These are phyloP conservation scores for Colletotrichum viniferum DNA, from an alignment of 2,329 filamentous ascomycete species.

Conservation along the genomic window DNA sequence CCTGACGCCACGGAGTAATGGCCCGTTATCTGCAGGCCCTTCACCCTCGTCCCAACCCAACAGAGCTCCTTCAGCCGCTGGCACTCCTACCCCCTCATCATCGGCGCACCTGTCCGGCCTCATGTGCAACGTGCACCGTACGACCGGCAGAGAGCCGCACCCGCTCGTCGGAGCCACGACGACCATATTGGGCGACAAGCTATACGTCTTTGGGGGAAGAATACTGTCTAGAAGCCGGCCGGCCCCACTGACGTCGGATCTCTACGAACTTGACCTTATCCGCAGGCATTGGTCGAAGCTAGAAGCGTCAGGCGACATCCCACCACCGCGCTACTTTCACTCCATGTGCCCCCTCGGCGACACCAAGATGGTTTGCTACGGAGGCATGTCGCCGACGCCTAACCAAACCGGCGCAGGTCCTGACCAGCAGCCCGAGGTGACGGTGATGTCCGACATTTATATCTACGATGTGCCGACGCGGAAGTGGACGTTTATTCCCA, in stretches of 20 bases:
- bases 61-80: slow-evolving; percentile 39
- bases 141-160: slow-evolving; percentile 89
- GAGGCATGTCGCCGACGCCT: slow-evolving; percentile 88
- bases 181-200: slow-evolving; percentile 90
- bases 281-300: slow-evolving; percentile 92
- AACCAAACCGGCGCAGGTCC: slow-evolving; percentile 50
- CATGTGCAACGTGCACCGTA: slow-evolving; percentile 78
- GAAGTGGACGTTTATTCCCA: slow-evolving; percentile 84
- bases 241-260: slow-evolving; percentile 79
- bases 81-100: slow-evolving; percentile 50
- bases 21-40: slow-evolving; percentile 59
- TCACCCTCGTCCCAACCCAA: slow-evolving; percentile 56
- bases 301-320: slow-evolving; percentile 82
- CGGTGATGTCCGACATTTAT: slow-evolving; percentile 98
- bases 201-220: slow-evolving; percentile 95
- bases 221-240: slow-evolving; percentile 84
- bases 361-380: slow-evolving; percentile 96
- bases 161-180: slow-evolving; percentile 94
- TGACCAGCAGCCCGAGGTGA: slow-evolving; percentile 82
- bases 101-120: slow-evolving; percentile 67
- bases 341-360: slow-evolving; percentile 93
- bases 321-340: slow-evolving; percentile 94
- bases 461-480: slow-evolving; percentile 86
- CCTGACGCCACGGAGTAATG: slow-evolving; percentile 56
- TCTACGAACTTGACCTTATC: slow-evolving; percentile 93